Percentiles rank a stretch among this genome's conserved stretches.
Evolutionary conservation across 805 yeast species (phyloP).

Genomic region (Kurtzmaniella fragi): DNA sequence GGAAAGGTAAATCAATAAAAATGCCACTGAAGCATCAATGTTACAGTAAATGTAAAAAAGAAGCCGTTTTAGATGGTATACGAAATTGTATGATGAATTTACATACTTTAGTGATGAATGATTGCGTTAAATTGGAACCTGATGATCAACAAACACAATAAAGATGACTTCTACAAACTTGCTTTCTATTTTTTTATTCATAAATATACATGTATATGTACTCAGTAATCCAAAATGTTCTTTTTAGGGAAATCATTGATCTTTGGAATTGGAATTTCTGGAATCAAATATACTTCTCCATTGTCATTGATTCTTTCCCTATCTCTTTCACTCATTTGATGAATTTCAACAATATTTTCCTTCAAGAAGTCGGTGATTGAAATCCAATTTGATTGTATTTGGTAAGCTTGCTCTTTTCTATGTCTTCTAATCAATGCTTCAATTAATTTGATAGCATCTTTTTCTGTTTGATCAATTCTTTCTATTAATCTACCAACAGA

Average conservation of each 20-base stretch:
- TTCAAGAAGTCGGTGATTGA: constrained; percentile 53
- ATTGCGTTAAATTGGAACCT: constrained; percentile 2
- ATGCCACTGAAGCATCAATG: constrained; percentile 29
- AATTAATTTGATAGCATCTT: constrained; percentile 69
- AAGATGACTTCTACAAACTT: too few species aligned
- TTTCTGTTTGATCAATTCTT: constrained; percentile 65
- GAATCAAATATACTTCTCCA: constrained; percentile 74
- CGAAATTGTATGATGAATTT: constrained; percentile 14
- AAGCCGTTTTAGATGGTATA: constrained; percentile 43
- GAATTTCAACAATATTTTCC: constrained; percentile 70
- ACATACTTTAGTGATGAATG: not conserved
- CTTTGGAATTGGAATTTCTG: constrained; percentile 69
- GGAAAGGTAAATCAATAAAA: constrained; percentile 32
- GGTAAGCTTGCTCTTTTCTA: constrained; percentile 75
- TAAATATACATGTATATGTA: constrained; percentile 1
- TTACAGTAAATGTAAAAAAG: constrained; percentile 39
- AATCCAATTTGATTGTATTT: constrained; percentile 63
- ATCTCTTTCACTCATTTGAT: constrained; percentile 75
- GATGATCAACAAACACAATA: not conserved
- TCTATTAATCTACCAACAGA: constrained; percentile 87
- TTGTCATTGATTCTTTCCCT: constrained; percentile 86
- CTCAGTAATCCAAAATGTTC: constrained; percentile 53
- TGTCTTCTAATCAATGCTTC: constrained; percentile 71
- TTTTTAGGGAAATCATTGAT: constrained; percentile 59
- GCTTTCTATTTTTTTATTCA: not conserved